Conservation (phyloP, 192 early-diverging fungal genomes). For the Mortierella hygrophila region DNA sequence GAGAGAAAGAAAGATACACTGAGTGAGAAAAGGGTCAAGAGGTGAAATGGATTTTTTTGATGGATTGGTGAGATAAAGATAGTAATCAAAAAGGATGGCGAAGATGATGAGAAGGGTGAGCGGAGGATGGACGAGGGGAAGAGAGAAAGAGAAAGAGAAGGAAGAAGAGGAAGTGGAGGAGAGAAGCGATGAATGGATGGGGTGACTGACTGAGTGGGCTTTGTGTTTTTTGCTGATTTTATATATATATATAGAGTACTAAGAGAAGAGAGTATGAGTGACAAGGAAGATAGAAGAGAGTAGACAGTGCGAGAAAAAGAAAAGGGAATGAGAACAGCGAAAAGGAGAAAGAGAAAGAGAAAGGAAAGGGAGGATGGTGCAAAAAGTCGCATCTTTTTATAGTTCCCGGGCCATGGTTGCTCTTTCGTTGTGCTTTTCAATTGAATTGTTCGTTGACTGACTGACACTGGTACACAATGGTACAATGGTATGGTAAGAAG, state of each 20-base stretch:
- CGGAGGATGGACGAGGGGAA: background rate
- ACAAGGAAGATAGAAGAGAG: background rate
- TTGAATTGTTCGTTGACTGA: background rate
- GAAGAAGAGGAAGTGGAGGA: background rate
- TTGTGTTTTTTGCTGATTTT: too few species aligned
- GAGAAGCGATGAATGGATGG: background rate
- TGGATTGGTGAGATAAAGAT: background rate
- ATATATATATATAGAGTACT: background rate
- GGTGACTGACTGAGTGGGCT: too few species aligned
- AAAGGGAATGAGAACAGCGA: background rate
- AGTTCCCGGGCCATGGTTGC: conserved; percentile 25
- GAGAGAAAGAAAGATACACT: background rate
- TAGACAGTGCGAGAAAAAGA: background rate
- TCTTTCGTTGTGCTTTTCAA: background rate
- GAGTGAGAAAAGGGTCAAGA: background rate
- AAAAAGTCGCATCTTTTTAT: conserved; percentile 44
- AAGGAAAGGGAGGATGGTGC: background rate
- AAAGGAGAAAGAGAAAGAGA: background rate
- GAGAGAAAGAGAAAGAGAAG: background rate
- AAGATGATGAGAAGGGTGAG: background rate
- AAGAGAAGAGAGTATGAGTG: background rate
- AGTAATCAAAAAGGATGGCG: background rate
- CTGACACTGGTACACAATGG: too few species aligned
- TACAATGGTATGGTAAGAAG: background rate
- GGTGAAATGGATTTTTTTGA: background rate